Evolutionary conservation across 345 rosid species (phyloP), one percentile per base, ranked within the genome.

Genomic region (Corymbia maculata): DNA sequence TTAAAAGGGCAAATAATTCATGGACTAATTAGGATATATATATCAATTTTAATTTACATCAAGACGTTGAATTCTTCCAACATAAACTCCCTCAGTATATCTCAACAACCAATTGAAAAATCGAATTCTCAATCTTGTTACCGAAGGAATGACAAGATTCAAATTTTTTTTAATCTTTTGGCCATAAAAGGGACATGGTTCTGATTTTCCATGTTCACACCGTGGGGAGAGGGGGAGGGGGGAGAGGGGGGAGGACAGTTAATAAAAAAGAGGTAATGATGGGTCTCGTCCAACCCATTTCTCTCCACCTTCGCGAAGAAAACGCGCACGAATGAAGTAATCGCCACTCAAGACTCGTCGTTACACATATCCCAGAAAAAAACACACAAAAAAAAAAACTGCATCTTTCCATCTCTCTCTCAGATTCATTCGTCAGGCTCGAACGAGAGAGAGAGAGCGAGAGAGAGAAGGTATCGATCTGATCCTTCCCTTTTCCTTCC

Each of bases 141-240:
- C 28, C 12, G 9, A 28, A 28, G 42, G 42, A 36, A 36, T 36
- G 42, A 36, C 42, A 36, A 36, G 42, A 36, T 36, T 36, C 42
- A 36, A 36, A 36, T 36, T 36, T 36, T 36, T 36, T 61, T 28
- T 28, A 5, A 26, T 5, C 0, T 8, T 13, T 6, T 14, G 14
- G 19, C 19, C 9, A 6, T 7, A n/a, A 28, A 13, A 59, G 4
- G 2, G 13, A 55, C 24, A 42, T 42, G 84, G 4, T 0, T 5
- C 0, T 0, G 4, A 42, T 36, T 42, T 42, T 21, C 49, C 49
- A 42, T 6, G 82, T 75, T 75, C 49, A 75, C 82, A 42, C 49
- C 11, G 24, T 8, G 24, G 2, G n/a, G 66, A n/a, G 6, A n/a
- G 13, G 24, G n/a, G n/a, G n/a, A n/a, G n/a, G 1, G 53, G 6